These are phyloP conservation scores for Metschnikowia borealis DNA, from an alignment of 805 yeast species.

Conservation along the genomic window DNA sequence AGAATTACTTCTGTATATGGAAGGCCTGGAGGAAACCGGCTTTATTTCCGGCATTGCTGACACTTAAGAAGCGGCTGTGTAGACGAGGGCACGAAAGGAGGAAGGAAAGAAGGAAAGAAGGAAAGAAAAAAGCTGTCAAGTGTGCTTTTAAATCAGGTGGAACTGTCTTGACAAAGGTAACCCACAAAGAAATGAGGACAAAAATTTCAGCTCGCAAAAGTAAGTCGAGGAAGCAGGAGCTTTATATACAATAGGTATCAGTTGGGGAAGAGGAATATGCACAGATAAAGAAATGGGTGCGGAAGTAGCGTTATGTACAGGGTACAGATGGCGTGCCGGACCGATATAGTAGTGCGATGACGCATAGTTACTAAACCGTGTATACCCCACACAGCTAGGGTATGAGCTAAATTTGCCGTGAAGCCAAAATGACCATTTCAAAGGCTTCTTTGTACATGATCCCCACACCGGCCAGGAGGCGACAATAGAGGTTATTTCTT, in stretches of 20 bases:
- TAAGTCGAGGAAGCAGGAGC: not conserved
- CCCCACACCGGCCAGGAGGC: not conserved
- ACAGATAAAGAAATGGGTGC: conserved; percentile 4
- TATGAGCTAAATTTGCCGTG: not conserved
- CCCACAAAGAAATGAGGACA: not conserved
- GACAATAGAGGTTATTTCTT: not conserved
- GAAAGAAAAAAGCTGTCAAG: not conserved
- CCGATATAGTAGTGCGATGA: not conserved
- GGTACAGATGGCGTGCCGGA: conserved; percentile 1
- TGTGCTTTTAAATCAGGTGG: not conserved
- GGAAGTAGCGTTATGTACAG: not conserved
- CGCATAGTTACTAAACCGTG: not conserved
- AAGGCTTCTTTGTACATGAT: not conserved
- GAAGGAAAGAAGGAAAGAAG: not conserved
- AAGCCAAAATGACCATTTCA: not conserved
- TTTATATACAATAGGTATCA: conserved; percentile 3
- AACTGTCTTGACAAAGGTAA: not conserved
- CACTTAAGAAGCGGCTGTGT: not conserved
- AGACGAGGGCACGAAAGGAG: not conserved
- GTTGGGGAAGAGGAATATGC: not conserved
- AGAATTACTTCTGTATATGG: conserved; percentile 15
- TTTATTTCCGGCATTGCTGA: conserved; percentile 13
- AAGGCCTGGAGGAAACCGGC: conserved; percentile 13
- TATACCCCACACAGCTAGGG: conserved; percentile 2
- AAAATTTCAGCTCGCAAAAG: not conserved